A percentile compares a stretch with the other conserved stretches of the same genome.
Evolutionary conservation across 2,329 filamentous ascomycete genomes (phyloP).

Genomic region (Aspergillus fumigatus): DNA sequence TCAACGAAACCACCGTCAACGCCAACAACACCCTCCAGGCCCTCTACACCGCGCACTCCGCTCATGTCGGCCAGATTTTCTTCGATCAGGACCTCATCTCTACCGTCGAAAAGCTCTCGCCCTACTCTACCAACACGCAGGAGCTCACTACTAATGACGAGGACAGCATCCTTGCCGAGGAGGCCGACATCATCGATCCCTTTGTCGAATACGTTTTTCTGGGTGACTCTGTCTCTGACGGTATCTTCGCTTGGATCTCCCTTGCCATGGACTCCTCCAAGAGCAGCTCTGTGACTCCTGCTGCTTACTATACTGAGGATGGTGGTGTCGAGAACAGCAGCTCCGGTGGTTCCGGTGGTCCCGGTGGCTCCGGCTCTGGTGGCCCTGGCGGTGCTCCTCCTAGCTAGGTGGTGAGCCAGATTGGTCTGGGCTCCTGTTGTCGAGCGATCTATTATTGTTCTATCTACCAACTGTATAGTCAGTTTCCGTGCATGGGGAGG

Average conservation of each 20-base stretch:
- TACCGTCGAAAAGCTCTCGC: conserved; percentile 45
- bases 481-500: too few species aligned
- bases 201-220: conserved; percentile 56
- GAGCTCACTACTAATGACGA: conserved; percentile 47
- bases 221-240: conserved; percentile 49
- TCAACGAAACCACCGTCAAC: conserved; percentile 32
- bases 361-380: not conserved
- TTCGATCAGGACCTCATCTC: conserved; percentile 57
- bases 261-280: conserved; percentile 46
- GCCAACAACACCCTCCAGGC: conserved; percentile 50
- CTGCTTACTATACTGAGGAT: conserved; percentile 29
- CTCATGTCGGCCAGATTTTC: conserved; percentile 62
- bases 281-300: conserved; percentile 23
- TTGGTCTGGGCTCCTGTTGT: too few species aligned
- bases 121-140: conserved; percentile 48
- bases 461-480: too few species aligned
- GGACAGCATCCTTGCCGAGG: conserved; percentile 48
- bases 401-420: not conserved
- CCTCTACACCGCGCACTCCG: conserved; percentile 40
- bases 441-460: too few species aligned
- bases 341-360: conserved; percentile 2
- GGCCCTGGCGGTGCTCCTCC: not conserved
- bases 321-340: conserved; percentile 31
- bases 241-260: conserved; percentile 52
- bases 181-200: conserved; percentile 52